Evolutionary conservation across 2,329 filamentous ascomycete genomes (phyloP).

Genomic region (Alternaria brassicicola): DNA sequence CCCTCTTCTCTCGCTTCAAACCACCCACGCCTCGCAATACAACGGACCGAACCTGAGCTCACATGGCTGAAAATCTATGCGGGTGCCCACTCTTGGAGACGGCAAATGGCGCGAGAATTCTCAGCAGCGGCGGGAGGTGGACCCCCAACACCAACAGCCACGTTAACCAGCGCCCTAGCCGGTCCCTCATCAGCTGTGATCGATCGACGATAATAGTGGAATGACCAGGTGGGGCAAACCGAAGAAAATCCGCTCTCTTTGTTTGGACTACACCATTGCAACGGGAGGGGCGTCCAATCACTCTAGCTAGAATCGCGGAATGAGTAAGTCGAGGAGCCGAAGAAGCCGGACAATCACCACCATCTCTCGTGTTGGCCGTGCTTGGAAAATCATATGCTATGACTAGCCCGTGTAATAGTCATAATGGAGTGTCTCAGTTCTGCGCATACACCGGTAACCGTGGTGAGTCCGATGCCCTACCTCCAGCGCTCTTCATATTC

Average conservation of each 20-base stretch:
- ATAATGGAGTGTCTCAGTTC: not conserved
- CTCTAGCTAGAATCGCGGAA: not conserved
- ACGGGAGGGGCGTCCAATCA: not conserved
- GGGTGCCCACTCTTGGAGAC: not conserved
- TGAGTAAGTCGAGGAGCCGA: not conserved
- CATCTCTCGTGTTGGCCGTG: not conserved
- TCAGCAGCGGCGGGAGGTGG: not conserved
- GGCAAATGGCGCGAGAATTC: not conserved
- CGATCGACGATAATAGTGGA: not conserved
- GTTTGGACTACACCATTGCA: not conserved
- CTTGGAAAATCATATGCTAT: not conserved
- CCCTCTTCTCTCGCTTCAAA: not conserved
- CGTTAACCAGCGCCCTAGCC: conserved; percentile 7
- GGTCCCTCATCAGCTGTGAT: conserved; percentile 2
- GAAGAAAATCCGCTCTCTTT: not conserved
- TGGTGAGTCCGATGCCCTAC: not conserved
- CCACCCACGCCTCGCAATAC: not conserved
- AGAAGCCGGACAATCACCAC: not conserved
- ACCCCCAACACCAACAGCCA: conserved; percentile 5
- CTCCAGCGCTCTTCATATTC: not conserved
- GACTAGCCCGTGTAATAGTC: not conserved
- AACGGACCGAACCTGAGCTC: not conserved
- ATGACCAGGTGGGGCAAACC: not conserved
- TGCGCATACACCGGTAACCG: not conserved
- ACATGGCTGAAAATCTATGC: conserved; percentile 4